Conservation (phyloP, 2,329 filamentous ascomycete genomes). For the Davidsoniella neocaledoniae region DNA sequence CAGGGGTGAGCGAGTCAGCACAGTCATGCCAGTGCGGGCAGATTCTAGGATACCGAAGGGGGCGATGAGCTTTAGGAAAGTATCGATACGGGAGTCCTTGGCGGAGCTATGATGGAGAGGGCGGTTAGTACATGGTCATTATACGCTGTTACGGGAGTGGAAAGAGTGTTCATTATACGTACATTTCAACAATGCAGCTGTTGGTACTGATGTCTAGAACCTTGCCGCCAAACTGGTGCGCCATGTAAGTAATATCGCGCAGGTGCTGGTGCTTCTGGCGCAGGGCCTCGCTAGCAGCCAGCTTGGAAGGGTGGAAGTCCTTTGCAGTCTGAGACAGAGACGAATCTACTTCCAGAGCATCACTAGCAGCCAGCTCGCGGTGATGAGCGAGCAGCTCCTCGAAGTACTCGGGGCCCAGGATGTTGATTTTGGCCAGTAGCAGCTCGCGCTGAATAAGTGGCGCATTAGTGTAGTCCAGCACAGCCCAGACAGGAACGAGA, state of each 20-base stretch:
- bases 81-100: slow-evolving; percentile 86
- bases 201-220: slow-evolving; percentile 95
- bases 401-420: slow-evolving; percentile 93
- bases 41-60: slow-evolving; percentile 96
- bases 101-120: slow-evolving; percentile 45
- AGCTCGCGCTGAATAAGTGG: slow-evolving; percentile 92
- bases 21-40: slow-evolving; percentile 90
- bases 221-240: slow-evolving; percentile 96
- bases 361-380: slow-evolving; percentile 56
- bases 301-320: slow-evolving; percentile 80
- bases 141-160: not conserved
- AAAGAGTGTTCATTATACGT: slow-evolving; percentile 26
- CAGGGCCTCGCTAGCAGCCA: slow-evolving; percentile 75
- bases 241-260: slow-evolving; percentile 87
- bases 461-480: slow-evolving; percentile 85
- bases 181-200: slow-evolving; percentile 97
- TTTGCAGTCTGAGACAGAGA: slow-evolving; percentile 31
- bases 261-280: slow-evolving; percentile 96
- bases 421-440: slow-evolving; percentile 89
- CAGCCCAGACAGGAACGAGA: slow-evolving; percentile 93
- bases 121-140: slow-evolving; percentile 15
- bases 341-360: slow-evolving; percentile 21
- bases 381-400: slow-evolving; percentile 93
- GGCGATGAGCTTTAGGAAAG: slow-evolving; percentile 86
- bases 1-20: slow-evolving; percentile 80